phyloP scores from a whole-genome alignment of 257 asterid species.

The Asclepias syriaca region DNA sequence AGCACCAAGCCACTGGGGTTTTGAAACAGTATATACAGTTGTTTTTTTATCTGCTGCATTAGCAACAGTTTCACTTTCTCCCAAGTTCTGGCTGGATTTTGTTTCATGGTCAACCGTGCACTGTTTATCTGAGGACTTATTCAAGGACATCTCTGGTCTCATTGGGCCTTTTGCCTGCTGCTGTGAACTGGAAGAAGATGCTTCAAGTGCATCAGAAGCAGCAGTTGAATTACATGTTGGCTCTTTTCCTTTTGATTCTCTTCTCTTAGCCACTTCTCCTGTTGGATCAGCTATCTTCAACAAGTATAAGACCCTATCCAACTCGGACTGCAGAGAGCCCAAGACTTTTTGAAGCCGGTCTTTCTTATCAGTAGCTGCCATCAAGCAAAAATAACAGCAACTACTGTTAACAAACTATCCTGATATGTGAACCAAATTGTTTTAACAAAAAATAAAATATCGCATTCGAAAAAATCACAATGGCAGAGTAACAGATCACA shows the following conservation, averaged over 20 bases:
- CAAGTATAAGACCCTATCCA: constrained; percentile 82
- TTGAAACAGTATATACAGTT: constrained; percentile 36
- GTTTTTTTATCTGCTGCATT: constrained; percentile 31
- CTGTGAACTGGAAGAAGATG: constrained; percentile 29
- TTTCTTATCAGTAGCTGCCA: constrained; percentile 60
- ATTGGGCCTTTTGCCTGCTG: constrained; percentile 20
- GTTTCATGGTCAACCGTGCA: constrained; percentile 24
- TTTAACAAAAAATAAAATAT: background rate
- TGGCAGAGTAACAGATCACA: background rate
- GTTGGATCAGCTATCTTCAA: constrained; percentile 88
- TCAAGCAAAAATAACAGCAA: constrained; percentile 7
- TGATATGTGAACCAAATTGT: background rate
- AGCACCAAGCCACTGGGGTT: constrained; percentile 99
- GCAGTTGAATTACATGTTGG: constrained; percentile 24
- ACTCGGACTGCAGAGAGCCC: constrained; percentile 62
- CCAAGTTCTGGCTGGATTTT: constrained; percentile 33
- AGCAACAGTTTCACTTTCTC: constrained; percentile 26
- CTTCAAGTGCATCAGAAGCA: constrained; percentile 24
- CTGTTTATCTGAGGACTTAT: constrained; percentile 30
- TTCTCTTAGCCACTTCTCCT: constrained; percentile 76
- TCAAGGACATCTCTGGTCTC: constrained; percentile 30
- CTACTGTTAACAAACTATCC: background rate
- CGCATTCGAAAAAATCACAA: constrained; percentile 8
- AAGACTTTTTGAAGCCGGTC: constrained; percentile 55
- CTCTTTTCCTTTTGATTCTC: constrained; percentile 43